Evolutionary conservation across 2,329 filamentous ascomycete species (phyloP), one percentile per base, ranked within the genome.

Genomic region (Aspergillus candidus): DNA sequence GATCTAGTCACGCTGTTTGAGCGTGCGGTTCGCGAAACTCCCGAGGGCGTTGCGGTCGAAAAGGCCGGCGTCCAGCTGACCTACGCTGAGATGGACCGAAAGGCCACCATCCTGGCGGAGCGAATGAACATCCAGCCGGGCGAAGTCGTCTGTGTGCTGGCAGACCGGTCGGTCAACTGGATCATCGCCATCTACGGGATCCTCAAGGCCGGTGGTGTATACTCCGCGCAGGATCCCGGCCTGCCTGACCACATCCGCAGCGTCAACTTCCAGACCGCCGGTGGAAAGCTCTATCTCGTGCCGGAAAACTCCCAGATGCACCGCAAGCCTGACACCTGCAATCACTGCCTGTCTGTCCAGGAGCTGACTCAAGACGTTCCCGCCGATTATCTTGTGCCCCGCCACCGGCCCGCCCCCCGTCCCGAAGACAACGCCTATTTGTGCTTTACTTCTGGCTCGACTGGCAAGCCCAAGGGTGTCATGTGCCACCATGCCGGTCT

Each of bases 391-490:
- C 18, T 6, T 18, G 18, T 18, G 3, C 18, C 18, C 18, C 11
- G 17, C n/a, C 18, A 34, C 11, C 17, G 37, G 7, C 12, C 13
- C 14, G 8, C 36, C 11, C 32, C 40, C 30, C 17, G 41, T 18
- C 37, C 40, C 4, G 35, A 42, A 11, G 40, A 32, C 6, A 43
- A 40, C 13, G 69, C 68, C 0, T 75, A 70, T 43, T 22, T 74
- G 0, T 67, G 65, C 37, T 74, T 72, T 45, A 74, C 72, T 0
- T 73, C 69, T 1, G 71, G 71, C 0, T 51, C 50, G 3, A 55
- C 50, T 6, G 52, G 52, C 3, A 40, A 43, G 3, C 52, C 52
- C 1, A 54, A 54, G 40, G 51, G 51, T 1, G 46, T 54, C 1
- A n/a, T 44, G 6, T 68, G 61, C 44, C 49, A 45, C 1, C 69